Base-by-base conservation (phyloP, 495 filamentous ascomycete genomes). In the Aspergillus steynii region DNA sequence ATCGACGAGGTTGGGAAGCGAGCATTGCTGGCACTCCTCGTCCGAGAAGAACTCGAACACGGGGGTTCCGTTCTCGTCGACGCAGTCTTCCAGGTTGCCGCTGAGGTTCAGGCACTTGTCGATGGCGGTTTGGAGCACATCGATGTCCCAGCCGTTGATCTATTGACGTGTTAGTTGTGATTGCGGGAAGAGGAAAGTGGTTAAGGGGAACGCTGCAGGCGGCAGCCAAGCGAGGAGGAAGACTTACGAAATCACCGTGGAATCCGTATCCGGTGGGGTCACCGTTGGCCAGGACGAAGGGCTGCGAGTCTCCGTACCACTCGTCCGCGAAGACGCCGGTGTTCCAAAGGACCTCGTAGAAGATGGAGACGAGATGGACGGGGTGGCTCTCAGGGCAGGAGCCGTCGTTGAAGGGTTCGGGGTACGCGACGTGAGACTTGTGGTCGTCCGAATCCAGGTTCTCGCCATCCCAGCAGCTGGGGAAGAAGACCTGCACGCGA, bases 301-400 rank as follows among this genome's bases (percentile, higher is more conserved):
- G 88, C 48, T 82, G 80, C 68, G 81, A 80, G 61, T 81, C 70
- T 42, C 72, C 81, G 37, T 80, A 83, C 79, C 86, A 90, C 63
- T 78, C 69, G 58, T 82, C 71, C 29, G 73, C 70, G 62, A 89
- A 85, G 6, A 68, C 61, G 56, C 83, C 77, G 5, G 85, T 86
- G 65, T 86, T 73, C 76, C 82, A 91, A 70, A 84, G 83, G 25
- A 87, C 76, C 74, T 92, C 89, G 68, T 81, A 88, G 76, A 91
- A 91, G 57, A 91, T 72, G 50, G 87, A 86, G 57, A 86, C 73
- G 4, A 86, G 72, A 25, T 82, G 83, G 3, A 75, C 68, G 0
- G 85, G 85, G 76, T 90, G 89, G 50, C 49, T 53, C 5, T 57
- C 55, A 2, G 61, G 61, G 29, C 61, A 63, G 9, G 55, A 3